Base-by-base conservation (phyloP, 176 grass and related monocot genomes). In the Neostapfia colusana region DNA sequence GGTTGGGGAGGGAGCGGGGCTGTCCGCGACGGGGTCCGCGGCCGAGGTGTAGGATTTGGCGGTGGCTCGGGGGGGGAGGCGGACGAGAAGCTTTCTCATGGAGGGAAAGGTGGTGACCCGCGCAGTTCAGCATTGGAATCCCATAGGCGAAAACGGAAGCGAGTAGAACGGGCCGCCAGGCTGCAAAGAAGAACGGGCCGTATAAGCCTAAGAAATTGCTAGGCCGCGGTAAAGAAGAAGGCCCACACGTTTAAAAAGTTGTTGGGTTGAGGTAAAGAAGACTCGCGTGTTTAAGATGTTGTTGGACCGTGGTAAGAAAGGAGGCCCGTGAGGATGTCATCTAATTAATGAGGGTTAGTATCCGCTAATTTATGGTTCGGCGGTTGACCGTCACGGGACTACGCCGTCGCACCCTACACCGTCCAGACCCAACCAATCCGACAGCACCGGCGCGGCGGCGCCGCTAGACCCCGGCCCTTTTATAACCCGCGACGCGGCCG, bases 61-160 rank as follows among this genome's bases (percentile, higher is more conserved):
- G 49, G 8, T 10, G 55, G 21, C 21, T 26, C 41, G 79, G 49
- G 10, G 6, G 23, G 3, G 67, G 41, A 16, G 79, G 16, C 31
- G 28, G 58, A 65, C 28, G 48, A 83, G 41, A 78, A 66, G 18
- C 50, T 60, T 78, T 67, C 60, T 87, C 79, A 79, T 78, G 57
- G 56, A 26, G 48, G 6, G 5, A 31, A 3, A 31, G 31, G 31
- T 31, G 31, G 31, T 31, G 31, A 5, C 13, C 5, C 36, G 36
- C 21, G 23, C 5, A 2, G 8, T 54, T 9, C 18, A 54, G 51
- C 51, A 21, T 8, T 54, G 51, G 51, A 54, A 21, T 54, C 21
- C 18, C 18, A 48, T 48, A 1, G 2, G 2, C 41, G 2, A 45
- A 0, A 45, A 13, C 7, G 16, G 1, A 50, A 51, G 7, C 45